These are phyloP conservation scores for Crepidotus variabilis DNA, from an alignment of 768 basidiomycete species.

Conservation along the genomic window DNA sequence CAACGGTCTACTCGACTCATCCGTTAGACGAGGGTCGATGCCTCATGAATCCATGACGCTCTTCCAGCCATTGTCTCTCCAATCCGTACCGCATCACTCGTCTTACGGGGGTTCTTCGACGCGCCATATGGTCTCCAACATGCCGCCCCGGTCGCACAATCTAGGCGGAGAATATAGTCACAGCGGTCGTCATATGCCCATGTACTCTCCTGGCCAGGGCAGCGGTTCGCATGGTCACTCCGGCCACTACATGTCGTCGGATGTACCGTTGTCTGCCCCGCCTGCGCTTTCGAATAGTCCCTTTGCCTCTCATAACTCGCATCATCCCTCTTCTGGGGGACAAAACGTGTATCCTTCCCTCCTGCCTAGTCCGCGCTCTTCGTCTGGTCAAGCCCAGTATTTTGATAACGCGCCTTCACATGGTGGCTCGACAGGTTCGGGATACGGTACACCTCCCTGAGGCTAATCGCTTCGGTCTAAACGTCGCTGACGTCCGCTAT, in stretches of 20 bases:
- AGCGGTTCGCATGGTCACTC: conserved; percentile 38
- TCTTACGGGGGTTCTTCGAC: conserved; percentile 29
- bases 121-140: conserved; percentile 45
- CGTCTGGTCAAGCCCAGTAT: conserved; percentile 26
- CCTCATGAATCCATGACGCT: conserved; percentile 65
- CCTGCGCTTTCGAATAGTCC: conserved; percentile 45
- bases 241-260: conserved; percentile 34
- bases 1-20: conserved; percentile 36
- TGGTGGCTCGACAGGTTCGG: conserved; percentile 41
- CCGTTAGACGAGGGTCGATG: conserved; percentile 60
- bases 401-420: conserved; percentile 34
- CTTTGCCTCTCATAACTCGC: conserved; percentile 32
- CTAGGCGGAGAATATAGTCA: conserved; percentile 37
- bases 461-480: conserved; percentile 9
- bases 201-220: conserved; percentile 34
- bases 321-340: conserved; percentile 24
- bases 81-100: conserved; percentile 46
- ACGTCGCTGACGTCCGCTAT: too few relatives aligned
- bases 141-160: conserved; percentile 29
- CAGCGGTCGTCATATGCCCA: conserved; percentile 30
- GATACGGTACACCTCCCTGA: conserved; percentile 43
- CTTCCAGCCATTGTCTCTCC: conserved; percentile 77
- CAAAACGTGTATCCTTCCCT: conserved; percentile 33
- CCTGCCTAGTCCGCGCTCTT: conserved; percentile 31
- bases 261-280: conserved; percentile 51